Conservation (phyloP, 345 rosid genomes). For the Syzygium jambos region DNA sequence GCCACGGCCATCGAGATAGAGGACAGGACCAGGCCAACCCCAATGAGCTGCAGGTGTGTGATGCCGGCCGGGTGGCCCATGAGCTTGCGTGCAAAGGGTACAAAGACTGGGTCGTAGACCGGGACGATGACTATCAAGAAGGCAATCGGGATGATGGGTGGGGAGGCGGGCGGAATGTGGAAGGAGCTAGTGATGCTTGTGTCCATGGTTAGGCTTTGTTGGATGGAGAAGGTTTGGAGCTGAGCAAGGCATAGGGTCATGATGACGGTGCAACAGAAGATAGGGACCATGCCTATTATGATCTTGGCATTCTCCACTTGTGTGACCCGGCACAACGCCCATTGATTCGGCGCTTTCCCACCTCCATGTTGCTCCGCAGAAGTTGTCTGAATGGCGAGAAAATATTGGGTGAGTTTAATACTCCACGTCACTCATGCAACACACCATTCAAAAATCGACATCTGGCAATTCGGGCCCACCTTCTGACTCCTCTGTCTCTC, state of each 20-base stretch:
- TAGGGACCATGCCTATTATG: conserved; percentile 41
- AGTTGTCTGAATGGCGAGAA: conserved; percentile 18
- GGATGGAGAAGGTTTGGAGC: conserved; percentile 65
- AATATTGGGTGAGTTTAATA: no score
- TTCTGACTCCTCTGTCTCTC: no score
- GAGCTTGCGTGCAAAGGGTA: conserved; percentile 18
- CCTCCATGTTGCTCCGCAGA: no score
- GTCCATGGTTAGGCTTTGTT: conserved; percentile 63
- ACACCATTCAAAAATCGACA: no score
- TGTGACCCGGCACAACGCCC: conserved; percentile 46
- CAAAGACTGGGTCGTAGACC: conserved; percentile 37
- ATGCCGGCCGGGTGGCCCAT: conserved; percentile 18
- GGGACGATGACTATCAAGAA: conserved; percentile 45
- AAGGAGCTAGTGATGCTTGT: conserved; percentile 29
- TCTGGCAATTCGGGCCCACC: no score
- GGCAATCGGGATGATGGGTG: conserved; percentile 38
- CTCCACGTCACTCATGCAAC: no score
- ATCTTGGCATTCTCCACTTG: conserved; percentile 61
- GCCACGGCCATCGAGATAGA: conserved; percentile 49
- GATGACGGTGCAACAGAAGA: conserved; percentile 61
- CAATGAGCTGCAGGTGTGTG: conserved; percentile 46
- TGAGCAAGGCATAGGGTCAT: conserved; percentile 61
- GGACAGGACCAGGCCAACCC: conserved; percentile 50
- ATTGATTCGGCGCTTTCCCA: neutral
- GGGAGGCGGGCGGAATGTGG: conserved; percentile 40